Evolutionary conservation across 768 basidiomycete genomes (phyloP), one percentile per base, ranked within the genome.

Genomic region (Mycena galericulata): DNA sequence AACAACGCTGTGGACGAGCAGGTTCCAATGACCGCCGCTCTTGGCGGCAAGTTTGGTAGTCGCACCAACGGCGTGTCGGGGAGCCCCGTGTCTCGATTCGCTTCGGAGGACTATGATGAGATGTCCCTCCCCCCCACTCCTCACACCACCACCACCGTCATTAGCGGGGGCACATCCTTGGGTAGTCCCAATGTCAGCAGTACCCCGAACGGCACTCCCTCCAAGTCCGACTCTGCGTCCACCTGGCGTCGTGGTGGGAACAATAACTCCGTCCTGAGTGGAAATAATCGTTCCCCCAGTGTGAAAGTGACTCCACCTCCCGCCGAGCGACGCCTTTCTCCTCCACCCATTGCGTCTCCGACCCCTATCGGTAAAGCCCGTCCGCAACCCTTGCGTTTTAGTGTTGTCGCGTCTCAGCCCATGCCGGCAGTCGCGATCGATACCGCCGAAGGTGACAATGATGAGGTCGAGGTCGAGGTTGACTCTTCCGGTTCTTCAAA

Each of bases 221-320:
- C 93, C 76, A 95, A 93, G 79, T 94, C 94, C 2, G 94, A 96
- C 75, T 81, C 87, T 36, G 93, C 88, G 54, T 83, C 88, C 40
- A 94, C 92, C 57, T 96, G 94, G 94, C 88, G 94, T 76, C 91
- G 94, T 58, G 87, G 88, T 46, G 89, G 87, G 30, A 91, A 89
- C 75, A 85, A 85, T 73, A 89, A 92, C 77, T 93, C 92, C 15
- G 88, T 90, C 20, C 84, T 93, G 55, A 89, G 84, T 68, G 90
- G 88, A 30, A 77, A 76, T 45, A 87, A 91, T 72, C 89, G 91
- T 62, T 90, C 91, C 8, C 90, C 91, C 22, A 85, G 83, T 57
- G 88, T 94, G 64, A 93, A 88, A 76, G 82, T 94, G 64, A 92
- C 92, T 0, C 94, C 93, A 45, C 90, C 92, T 20, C 88, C 91